These are phyloP conservation scores for Solanum hybrid DNA, from an alignment of 305 asterid genomes.

Conservation along the genomic window DNA sequence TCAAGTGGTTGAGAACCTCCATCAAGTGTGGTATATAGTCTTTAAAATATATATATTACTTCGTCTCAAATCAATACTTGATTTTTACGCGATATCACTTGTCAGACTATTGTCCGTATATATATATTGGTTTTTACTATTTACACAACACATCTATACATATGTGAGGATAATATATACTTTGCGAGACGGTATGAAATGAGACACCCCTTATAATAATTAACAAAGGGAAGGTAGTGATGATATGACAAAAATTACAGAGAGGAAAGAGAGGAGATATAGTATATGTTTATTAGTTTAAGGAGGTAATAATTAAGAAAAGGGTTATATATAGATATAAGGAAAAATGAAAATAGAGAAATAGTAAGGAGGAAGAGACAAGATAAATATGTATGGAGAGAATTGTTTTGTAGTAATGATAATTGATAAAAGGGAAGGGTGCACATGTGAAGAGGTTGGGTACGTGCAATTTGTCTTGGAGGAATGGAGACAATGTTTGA, in stretches of 20 bases:
- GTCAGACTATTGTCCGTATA: background rate
- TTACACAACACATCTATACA: background rate
- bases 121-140: background rate
- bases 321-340: background rate
- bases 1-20: background rate
- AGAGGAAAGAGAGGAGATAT: background rate
- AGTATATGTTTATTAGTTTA: background rate
- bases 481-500: conserved; percentile 15
- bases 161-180: background rate
- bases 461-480: conserved; percentile 14
- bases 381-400: conserved; percentile 9
- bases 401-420: conserved; percentile 11
- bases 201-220: background rate
- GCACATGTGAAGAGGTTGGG: conserved; percentile 19
- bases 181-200: background rate
- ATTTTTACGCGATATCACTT: background rate
- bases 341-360: background rate
- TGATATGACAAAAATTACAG: background rate
- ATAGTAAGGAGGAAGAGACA: background rate
- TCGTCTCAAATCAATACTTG: background rate
- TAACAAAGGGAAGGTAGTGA: background rate
- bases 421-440: conserved; percentile 1
- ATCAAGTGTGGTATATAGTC: background rate
- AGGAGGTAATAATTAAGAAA: background rate
- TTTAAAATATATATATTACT: background rate